Base-by-base conservation (phyloP, 257 asterid species). In the Echium plantagineum region DNA sequence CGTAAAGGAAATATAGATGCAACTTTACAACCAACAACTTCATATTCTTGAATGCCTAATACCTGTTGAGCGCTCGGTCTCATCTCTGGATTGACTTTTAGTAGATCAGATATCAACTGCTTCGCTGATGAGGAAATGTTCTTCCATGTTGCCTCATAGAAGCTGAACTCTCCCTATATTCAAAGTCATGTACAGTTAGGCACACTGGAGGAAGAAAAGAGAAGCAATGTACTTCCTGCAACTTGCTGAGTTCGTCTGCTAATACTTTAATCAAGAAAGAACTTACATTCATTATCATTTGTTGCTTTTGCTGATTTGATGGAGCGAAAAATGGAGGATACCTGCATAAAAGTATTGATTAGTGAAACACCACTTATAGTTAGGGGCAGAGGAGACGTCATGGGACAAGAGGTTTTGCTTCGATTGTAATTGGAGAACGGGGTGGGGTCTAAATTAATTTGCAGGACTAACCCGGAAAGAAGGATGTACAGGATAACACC, bases 111-210 rank as follows among this genome's bases (percentile, higher is more conserved):
- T 55, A 88, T 88, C 19, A 88, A 79, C 57, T 85, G 84, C 35
- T 76, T 81, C 6, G 87, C 96, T 42, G 96, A 81, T 21, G 85
- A 80, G 62, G 96, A 85, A 47, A 85, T 85, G 59, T 81, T 81
- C 67, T 88, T 88, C 96, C 96, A 88, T 30, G 96, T 88, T 72
- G 83, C 82, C 74, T 88, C 96, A 51, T 88, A 82, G 76, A 88
- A 88, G 69, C 88, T 88, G 73, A 88, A 78, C 20, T 80, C 59
- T 21, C 94, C 96, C 96, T 88, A 78, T 57, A 58, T 16, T 48
- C 42, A 53, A 53, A 20, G 15, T 28, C 22, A 21, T 21, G 6
- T 4, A 7, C 22, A 53, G 57, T 18, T 19, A n/a, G 3, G 57
- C 22, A 53, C 15, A 18, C 19, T 53, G 24, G 57, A 53, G 22